Conservation (phyloP, 2,329 filamentous ascomycete species). For the Zarea fungicola region DNA sequence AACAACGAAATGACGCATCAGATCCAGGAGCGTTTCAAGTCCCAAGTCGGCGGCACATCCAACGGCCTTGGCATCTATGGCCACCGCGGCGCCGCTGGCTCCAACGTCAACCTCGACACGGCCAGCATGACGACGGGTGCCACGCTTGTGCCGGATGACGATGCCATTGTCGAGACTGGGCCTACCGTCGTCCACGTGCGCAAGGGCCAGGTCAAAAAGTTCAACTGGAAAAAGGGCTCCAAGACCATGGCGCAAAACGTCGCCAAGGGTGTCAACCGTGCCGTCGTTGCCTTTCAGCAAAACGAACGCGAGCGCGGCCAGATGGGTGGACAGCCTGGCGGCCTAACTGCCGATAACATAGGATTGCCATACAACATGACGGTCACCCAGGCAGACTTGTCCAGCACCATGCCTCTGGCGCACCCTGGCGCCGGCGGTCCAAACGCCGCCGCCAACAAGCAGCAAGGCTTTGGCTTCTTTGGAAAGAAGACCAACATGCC, state of each 20-base stretch:
- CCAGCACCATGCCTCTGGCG: conserved; percentile 20
- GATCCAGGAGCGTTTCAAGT: conserved; percentile 90
- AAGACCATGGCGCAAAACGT: conserved; percentile 93
- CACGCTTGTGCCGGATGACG: conserved; percentile 57
- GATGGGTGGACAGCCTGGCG: conserved; percentile 45
- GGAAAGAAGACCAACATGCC: conserved; percentile 49
- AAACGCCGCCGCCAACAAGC: conserved; percentile 27
- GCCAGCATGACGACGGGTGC: conserved; percentile 52
- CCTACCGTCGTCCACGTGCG: conserved; percentile 95
- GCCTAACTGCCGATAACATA: conserved; percentile 57
- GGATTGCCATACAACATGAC: conserved; percentile 69
- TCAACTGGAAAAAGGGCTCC: conserved; percentile 97
- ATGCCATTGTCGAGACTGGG: conserved; percentile 62
- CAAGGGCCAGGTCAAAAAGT: conserved; percentile 91
- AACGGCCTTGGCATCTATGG: conserved; percentile 55
- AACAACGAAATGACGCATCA: conserved; percentile 94
- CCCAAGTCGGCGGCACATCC: conserved; percentile 51
- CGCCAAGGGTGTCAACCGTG: conserved; percentile 88
- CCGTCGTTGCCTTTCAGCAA: conserved; percentile 68
- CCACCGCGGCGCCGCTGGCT: conserved; percentile 44
- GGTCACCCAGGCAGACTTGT: conserved; percentile 45
- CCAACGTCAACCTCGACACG: conserved; percentile 47
- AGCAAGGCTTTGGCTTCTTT: conserved; percentile 68
- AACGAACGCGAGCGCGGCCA: conserved; percentile 49
- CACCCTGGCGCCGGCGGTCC: conserved; percentile 7